Evolutionary conservation across 352 stramenopile genomes (phyloP).

Genomic region (Pythium chondricola): DNA sequence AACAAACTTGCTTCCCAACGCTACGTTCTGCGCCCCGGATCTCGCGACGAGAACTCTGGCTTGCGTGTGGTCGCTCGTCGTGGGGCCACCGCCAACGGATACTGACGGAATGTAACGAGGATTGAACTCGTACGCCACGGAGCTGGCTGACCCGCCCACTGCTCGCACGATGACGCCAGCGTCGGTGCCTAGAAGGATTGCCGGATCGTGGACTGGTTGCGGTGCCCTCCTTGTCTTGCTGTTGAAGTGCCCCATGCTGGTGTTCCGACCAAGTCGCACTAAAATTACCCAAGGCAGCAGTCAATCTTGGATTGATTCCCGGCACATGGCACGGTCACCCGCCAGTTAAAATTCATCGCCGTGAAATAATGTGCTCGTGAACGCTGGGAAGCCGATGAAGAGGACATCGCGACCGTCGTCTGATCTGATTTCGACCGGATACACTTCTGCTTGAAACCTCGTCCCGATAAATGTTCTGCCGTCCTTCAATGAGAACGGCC

Average conservation of each 20-base stretch:
- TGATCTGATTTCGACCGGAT: constrained; percentile 47
- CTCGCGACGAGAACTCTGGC: constrained; percentile 28
- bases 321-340: too few species aligned
- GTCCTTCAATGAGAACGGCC: constrained; percentile 74
- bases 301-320: too few species aligned
- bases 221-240: constrained; percentile 24
- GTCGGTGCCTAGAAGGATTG: constrained; percentile 34
- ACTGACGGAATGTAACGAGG: constrained; percentile 18
- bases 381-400: constrained; percentile 60
- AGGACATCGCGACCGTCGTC: constrained; percentile 41
- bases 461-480: constrained; percentile 55
- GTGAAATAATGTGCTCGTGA: constrained; percentile 56
- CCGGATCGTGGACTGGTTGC: constrained; percentile 25
- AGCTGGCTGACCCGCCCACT: constrained; percentile 15
- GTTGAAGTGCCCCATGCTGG: constrained; percentile 1
- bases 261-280: neutral
- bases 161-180: constrained; percentile 48
- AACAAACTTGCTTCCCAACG: constrained; percentile 45
- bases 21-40: constrained; percentile 31
- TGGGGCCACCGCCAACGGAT: neutral
- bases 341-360: constrained; percentile 75
- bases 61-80: neutral
- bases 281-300: too few species aligned
- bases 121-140: constrained; percentile 42
- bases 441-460: constrained; percentile 48